Percentiles rank a stretch among this genome's conserved stretches.
Evolutionary conservation across 2,329 filamentous ascomycete genomes (phyloP).

Genomic region (Ophiostoma pallidulum): DNA sequence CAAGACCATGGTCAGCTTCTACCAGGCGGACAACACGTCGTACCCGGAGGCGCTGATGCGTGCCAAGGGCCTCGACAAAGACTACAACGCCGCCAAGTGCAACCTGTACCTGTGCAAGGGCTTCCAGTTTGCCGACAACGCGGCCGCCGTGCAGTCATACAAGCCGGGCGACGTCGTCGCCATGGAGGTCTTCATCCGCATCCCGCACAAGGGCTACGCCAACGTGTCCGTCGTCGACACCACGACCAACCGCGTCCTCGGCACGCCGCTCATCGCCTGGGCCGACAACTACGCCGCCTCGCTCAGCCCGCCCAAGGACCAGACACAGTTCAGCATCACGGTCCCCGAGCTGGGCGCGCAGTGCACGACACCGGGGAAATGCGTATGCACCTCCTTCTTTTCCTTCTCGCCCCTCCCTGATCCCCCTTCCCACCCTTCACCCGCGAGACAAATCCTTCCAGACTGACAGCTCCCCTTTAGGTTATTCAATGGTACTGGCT

Average conservation of each 20-base stretch:
- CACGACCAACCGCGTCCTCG: conserved; percentile 37
- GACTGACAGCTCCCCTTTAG: conserved; percentile 7
- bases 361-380: conserved; percentile 21
- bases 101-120: conserved; percentile 33
- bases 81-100: conserved; percentile 22
- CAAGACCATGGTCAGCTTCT: conserved; percentile 23
- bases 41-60: conserved; percentile 25
- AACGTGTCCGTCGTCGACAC: conserved; percentile 42
- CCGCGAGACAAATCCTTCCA: too few relatives aligned
- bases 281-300: conserved; percentile 22
- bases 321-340: conserved; percentile 23
- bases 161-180: conserved; percentile 33
- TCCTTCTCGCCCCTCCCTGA: neutral
- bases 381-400: conserved; percentile 19
- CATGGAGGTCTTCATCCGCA: conserved; percentile 34
- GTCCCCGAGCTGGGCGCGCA: conserved; percentile 21
- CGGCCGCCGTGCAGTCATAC: conserved; percentile 28
- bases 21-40: conserved; percentile 25
- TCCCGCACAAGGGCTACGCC: conserved; percentile 37
- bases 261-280: conserved; percentile 27
- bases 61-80: conserved; percentile 19
- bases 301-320: conserved; percentile 21
- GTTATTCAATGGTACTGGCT: conserved; percentile 57
- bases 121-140: conserved; percentile 32
- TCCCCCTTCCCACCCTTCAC: too few relatives aligned